Conservation (phyloP, 1,284 basidiomycete species). For the Austroboletus rostrupii region DNA sequence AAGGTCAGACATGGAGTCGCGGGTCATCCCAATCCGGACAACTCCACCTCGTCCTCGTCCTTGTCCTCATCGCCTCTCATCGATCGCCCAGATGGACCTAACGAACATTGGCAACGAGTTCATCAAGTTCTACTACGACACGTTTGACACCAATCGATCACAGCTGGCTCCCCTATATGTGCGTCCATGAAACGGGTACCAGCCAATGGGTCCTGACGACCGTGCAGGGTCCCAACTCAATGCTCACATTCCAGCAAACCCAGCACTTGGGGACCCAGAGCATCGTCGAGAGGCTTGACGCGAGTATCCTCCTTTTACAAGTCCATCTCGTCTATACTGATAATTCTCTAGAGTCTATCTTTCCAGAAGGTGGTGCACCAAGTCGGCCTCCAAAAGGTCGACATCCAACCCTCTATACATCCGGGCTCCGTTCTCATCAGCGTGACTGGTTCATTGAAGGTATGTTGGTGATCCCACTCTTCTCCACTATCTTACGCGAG, state of each 20-base stretch:
- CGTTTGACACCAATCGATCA: slow-evolving; percentile 63
- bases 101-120: slow-evolving; percentile 64
- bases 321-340: slow-evolving; percentile 1
- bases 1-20: slow-evolving; percentile 25
- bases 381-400: slow-evolving; percentile 64
- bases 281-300: slow-evolving; percentile 83
- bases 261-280: slow-evolving; percentile 54
- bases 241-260: slow-evolving; percentile 84
- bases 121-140: slow-evolving; percentile 70
- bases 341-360: slow-evolving; percentile 60
- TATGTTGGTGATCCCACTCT: slow-evolving; percentile 34
- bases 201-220: slow-evolving; percentile 15
- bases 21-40: neutral
- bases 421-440: slow-evolving; percentile 72
- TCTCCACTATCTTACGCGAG: slow-evolving; percentile 9
- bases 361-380: slow-evolving; percentile 83
- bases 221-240: slow-evolving; percentile 73
- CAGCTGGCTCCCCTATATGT: slow-evolving; percentile 70
- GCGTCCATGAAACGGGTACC: slow-evolving; percentile 34
- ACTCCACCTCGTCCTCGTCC: neutral
- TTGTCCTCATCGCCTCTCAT: neutral
- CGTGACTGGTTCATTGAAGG: slow-evolving; percentile 83
- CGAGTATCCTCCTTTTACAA: slow-evolving; percentile 33
- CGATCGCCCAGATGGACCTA: slow-evolving; percentile 64
- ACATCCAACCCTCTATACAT: slow-evolving; percentile 83